Conservation (phyloP, 257 asterid genomes). For the Cinchona pubescens region DNA sequence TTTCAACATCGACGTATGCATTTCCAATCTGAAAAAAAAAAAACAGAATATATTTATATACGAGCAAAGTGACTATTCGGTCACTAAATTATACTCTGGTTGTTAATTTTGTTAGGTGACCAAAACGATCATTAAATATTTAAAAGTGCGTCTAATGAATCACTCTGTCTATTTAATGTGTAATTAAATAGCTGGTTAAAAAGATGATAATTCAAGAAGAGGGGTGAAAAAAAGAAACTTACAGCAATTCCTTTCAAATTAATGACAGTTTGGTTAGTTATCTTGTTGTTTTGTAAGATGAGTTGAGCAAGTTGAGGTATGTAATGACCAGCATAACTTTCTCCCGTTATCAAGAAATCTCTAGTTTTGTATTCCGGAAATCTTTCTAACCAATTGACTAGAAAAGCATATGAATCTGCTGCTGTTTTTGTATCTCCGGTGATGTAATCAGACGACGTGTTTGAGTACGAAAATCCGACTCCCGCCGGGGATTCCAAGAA, state of each 20-base stretch:
- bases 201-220: background rate
- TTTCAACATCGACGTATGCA: conserved; percentile 37
- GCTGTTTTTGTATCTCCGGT: conserved; percentile 55
- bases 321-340: conserved; percentile 73
- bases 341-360: conserved; percentile 57
- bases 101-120: no score
- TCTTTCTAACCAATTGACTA: conserved; percentile 66
- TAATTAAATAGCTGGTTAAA: background rate
- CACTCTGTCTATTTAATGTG: no score
- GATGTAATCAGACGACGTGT: conserved; percentile 49
- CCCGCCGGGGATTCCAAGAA: conserved; percentile 79
- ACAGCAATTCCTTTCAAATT: conserved; percentile 65
- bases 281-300: conserved; percentile 44
- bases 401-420: conserved; percentile 48
- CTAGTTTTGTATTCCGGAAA: conserved; percentile 62
- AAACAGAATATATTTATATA: background rate
- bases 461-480: conserved; percentile 74
- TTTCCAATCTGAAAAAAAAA: conserved; percentile 71
- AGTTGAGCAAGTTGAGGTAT: conserved; percentile 68
- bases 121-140: no score
- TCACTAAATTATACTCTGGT: no score
- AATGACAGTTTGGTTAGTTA: conserved; percentile 46
- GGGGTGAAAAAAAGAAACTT: conserved; percentile 22
- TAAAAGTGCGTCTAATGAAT: no score
- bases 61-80: no score